Base-by-base conservation (phyloP, 495 filamentous ascomycete species). In the Xylaria venustula region DNA sequence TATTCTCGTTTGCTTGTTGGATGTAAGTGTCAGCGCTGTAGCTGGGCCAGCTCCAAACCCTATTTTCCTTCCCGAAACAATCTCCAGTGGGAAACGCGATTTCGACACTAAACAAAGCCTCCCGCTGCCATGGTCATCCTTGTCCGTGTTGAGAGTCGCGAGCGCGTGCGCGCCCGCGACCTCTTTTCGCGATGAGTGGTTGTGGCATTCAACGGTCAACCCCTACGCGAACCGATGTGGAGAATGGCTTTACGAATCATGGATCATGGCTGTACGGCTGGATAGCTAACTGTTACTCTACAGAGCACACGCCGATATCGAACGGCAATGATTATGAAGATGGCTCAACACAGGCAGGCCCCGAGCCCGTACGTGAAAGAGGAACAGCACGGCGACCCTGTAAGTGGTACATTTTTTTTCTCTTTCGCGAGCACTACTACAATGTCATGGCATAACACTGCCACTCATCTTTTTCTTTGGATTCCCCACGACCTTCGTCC, bases 321-420 rank as follows among this genome's bases (percentile, higher is more conserved):
- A 57, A 51, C 48, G 48, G 52, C 56, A 59, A 69, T 69, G 64
- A 54, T 67, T 61, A 69, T 65, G 66, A 71, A 71, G 64, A 71
- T 71, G 69, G 64, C 62, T 12, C 68, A 68, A 64, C 68, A 70
- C 61, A 56, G 69, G 58, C 69, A 71, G 55, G 64, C 57, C 55
- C 62, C 69, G 41, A 71, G 66, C 52, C 41, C 62, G 11, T 69
- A 71, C 41, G 52, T 67, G 28, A 71, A 71, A 47, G 69, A 71
- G 53, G 69, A 71, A 22, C 64, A 63, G 22, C 67, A 54, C 62
- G 36, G 54, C 36, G 69, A 71, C 41, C 47, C 64, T 50, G 69
- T 71, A 45, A 71, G 69, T 69, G n/a, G 50, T 54, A 50, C 20
- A 26, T 60, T 25, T 1, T 30, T 3, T 57, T 59, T 62, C n/a